Percentiles rank a stretch among this genome's conserved stretches.
Evolutionary conservation across 2,329 filamentous ascomycete species (phyloP).

Genomic region (Pseudonectria buxi): DNA sequence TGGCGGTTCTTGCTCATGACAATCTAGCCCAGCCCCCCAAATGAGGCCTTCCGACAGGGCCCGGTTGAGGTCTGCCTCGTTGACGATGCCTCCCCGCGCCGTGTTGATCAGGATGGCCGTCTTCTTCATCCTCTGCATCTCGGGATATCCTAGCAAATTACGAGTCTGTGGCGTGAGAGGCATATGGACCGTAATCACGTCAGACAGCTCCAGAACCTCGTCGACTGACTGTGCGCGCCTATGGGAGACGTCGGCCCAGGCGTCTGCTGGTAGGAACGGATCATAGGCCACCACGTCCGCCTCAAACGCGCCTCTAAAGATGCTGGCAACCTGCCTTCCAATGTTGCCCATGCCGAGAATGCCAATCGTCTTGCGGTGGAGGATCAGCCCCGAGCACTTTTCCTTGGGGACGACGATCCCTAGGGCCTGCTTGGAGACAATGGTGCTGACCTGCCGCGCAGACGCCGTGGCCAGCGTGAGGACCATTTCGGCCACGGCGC

Average conservation of each 20-base stretch:
- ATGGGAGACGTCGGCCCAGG: conserved; percentile 29
- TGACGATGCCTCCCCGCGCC: conserved; percentile 33
- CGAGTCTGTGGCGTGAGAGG: conserved; percentile 28
- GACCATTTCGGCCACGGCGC: conserved; percentile 34
- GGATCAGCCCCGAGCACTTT: conserved; percentile 32
- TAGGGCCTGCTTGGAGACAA: conserved; percentile 22
- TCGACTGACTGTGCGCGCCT: conserved; percentile 22
- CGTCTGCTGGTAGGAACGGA: conserved; percentile 24
- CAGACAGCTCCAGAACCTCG: conserved; percentile 25
- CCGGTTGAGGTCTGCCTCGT: conserved; percentile 27
- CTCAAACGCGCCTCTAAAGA: conserved; percentile 31
- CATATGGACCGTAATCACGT: conserved; percentile 32
- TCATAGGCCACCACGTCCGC: conserved; percentile 30
- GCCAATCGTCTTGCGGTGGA: conserved; percentile 29
- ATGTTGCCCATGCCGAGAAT: conserved; percentile 35
- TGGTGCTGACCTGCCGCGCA: conserved; percentile 26
- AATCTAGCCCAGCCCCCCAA: conserved; percentile 34
- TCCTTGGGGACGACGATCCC: conserved; percentile 31
- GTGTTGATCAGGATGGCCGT: conserved; percentile 34
- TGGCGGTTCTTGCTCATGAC: conserved; percentile 34
- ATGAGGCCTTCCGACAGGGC: conserved; percentile 28
- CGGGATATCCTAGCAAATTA: conserved; percentile 23
- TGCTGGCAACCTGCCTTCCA: conserved; percentile 28
- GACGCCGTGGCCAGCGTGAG: conserved; percentile 30
- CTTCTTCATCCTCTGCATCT: conserved; percentile 30